Conservation (phyloP, 371 early-diverging fungal species). For the Rhizomucor miehei region DNA sequence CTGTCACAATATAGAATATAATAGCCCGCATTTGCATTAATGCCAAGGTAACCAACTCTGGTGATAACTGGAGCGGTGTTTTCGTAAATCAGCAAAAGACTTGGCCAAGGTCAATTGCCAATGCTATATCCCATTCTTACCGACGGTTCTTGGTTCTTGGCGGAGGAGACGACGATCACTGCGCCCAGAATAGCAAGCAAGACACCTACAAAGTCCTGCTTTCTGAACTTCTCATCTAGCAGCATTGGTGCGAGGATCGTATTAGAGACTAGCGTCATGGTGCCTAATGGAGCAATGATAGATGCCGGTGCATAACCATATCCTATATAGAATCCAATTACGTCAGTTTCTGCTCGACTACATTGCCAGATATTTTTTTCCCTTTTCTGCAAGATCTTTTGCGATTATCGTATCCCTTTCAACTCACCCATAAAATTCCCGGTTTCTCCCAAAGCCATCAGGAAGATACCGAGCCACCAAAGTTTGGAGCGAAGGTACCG, state of each 20-base stretch:
- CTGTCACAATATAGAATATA: constrained; percentile 47
- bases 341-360: too few relatives aligned
- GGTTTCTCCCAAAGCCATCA: constrained; percentile 54
- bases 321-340: constrained; percentile 23
- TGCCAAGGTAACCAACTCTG: constrained; percentile 49
- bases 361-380: too few relatives aligned
- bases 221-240: constrained; percentile 56
- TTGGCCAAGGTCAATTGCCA: too few relatives aligned
- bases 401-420: background rate
- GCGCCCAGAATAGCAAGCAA: constrained; percentile 60
- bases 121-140: too few relatives aligned
- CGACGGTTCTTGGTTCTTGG: constrained; percentile 47
- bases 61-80: constrained; percentile 48
- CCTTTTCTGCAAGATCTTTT: too few relatives aligned
- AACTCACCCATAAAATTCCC: constrained; percentile 45
- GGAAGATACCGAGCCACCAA: constrained; percentile 65
- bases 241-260: constrained; percentile 65
- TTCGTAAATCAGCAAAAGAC: too few relatives aligned
- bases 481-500: constrained; percentile 48
- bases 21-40: constrained; percentile 52
- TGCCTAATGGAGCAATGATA: constrained; percentile 69
- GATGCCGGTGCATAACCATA: constrained; percentile 74
- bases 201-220: constrained; percentile 55
- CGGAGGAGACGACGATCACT: constrained; percentile 57
- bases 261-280: constrained; percentile 61